Conservation (phyloP, 352 stramenopile species). For the Thalassiosira delicatula region DNA sequence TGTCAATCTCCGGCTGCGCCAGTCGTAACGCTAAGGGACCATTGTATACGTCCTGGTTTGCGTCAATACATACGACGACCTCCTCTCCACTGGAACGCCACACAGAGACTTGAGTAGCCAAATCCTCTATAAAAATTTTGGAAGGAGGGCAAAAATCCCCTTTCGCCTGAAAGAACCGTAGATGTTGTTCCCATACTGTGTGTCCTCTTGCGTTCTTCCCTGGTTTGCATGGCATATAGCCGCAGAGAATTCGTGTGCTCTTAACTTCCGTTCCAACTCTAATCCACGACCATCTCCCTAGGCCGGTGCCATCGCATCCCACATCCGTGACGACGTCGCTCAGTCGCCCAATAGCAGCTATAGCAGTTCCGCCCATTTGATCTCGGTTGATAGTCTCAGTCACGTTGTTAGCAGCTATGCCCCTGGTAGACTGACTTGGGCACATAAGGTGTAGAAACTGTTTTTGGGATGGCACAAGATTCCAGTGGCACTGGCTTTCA, state of each 20-base stretch:
- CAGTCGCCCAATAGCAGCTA: too few species aligned
- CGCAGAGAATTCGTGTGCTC: neutral
- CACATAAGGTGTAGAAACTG: too few species aligned
- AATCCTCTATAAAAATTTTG: neutral
- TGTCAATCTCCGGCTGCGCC: neutral
- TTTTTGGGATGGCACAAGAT: too few species aligned
- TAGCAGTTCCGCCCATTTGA: too few species aligned
- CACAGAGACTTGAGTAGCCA: neutral
- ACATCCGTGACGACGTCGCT: too few species aligned
- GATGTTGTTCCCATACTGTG: slow-evolving; percentile 15
- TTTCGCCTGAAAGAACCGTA: neutral
- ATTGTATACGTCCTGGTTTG: slow-evolving; percentile 31
- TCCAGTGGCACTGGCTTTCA: too few species aligned
- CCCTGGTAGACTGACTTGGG: too few species aligned
- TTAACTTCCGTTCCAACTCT: too few species aligned
- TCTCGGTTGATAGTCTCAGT: too few species aligned
- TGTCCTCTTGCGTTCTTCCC: neutral
- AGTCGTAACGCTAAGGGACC: neutral
- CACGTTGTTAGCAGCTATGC: too few species aligned
- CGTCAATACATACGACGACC: slow-evolving; percentile 29
- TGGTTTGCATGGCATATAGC: slow-evolving; percentile 1
- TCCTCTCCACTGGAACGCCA: slow-evolving; percentile 10
- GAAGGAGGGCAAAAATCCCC: neutral
- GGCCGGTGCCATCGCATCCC: too few species aligned
- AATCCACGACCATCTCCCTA: too few species aligned